These are phyloP conservation scores for Backusella liffmaniae DNA, from an alignment of 192 early-diverging fungal species.

Conservation along the genomic window DNA sequence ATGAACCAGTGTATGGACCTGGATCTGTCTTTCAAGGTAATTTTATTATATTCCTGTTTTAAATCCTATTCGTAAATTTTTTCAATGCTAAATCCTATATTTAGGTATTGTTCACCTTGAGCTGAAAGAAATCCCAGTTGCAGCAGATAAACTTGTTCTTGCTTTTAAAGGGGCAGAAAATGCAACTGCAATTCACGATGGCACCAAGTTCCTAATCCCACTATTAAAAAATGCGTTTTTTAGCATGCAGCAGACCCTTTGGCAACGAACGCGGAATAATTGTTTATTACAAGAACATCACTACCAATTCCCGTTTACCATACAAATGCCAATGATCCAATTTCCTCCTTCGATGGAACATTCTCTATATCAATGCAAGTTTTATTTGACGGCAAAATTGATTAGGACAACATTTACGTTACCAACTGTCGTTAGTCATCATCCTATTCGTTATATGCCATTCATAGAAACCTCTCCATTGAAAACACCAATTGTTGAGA, in stretches of 20 bases:
- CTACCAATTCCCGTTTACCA: slow-evolving; percentile 26
- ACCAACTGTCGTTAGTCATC: neutral
- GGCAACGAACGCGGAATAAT: slow-evolving; percentile 7
- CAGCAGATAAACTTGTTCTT: slow-evolving; percentile 12
- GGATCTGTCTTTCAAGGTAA: slow-evolving; percentile 34
- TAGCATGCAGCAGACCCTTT: slow-evolving; percentile 16
- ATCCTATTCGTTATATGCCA: slow-evolving; percentile 16
- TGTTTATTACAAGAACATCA: neutral
- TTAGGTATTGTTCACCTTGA: slow-evolving; percentile 16
- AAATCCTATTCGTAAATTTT: neutral
- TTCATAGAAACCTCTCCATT: slow-evolving; percentile 25
- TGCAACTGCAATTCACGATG: neutral
- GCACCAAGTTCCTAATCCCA: neutral
- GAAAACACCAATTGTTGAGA: slow-evolving; percentile 10
- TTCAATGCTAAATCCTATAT: neutral
- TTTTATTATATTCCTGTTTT: neutral
- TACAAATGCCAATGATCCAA: slow-evolving; percentile 29
- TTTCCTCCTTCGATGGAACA: slow-evolving; percentile 26
- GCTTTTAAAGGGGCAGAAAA: slow-evolving; percentile 8
- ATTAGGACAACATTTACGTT: slow-evolving; percentile 10
- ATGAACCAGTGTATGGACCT: slow-evolving; percentile 26
- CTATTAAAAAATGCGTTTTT: slow-evolving; percentile 15
- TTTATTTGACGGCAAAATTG: slow-evolving; percentile 12
- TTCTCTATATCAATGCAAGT: slow-evolving; percentile 13
- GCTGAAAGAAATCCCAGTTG: slow-evolving; percentile 4